Percentiles rank a stretch among this genome's conserved stretches.
Evolutionary conservation across 2,329 filamentous ascomycete genomes (phyloP).

Genomic region (Karstenula rhodostoma): DNA sequence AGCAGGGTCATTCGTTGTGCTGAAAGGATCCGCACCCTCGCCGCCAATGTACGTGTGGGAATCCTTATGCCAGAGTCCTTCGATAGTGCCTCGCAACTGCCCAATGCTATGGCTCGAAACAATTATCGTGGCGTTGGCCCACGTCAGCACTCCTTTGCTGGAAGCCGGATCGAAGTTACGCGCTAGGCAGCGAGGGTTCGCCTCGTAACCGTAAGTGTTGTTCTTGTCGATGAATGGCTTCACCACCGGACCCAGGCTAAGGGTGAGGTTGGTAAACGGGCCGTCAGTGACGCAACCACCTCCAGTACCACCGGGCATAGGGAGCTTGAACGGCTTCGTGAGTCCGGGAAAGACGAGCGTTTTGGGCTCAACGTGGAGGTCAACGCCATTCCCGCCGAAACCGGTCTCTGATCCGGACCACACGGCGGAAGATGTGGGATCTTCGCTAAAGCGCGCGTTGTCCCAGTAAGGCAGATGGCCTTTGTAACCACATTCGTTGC

Average conservation of each 20-base stretch:
- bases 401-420: slow-evolving; percentile 39
- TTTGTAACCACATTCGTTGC: slow-evolving; percentile 31
- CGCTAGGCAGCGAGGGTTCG: slow-evolving; percentile 42
- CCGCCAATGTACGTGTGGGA: slow-evolving; percentile 54
- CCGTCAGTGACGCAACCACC: slow-evolving; percentile 28
- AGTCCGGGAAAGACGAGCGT: slow-evolving; percentile 24
- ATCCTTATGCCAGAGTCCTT: slow-evolving; percentile 49
- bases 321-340: slow-evolving; percentile 7
- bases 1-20: slow-evolving; percentile 49
- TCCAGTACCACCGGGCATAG: slow-evolving; percentile 22
- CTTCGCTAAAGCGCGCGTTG: slow-evolving; percentile 23
- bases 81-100: slow-evolving; percentile 45
- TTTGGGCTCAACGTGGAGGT: slow-evolving; percentile 32
- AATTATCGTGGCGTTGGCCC: slow-evolving; percentile 47
- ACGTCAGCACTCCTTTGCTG: slow-evolving; percentile 34
- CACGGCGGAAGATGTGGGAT: slow-evolving; percentile 37
- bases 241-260: slow-evolving; percentile 55
- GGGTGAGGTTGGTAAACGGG: slow-evolving; percentile 39
- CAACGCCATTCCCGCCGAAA: slow-evolving; percentile 38
- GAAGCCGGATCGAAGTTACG: slow-evolving; percentile 47
- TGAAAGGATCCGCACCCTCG: slow-evolving; percentile 54
- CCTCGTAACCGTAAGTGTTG: slow-evolving; percentile 25
- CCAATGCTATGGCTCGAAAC: slow-evolving; percentile 46
- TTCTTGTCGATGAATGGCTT: slow-evolving; percentile 37
- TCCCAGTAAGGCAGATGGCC: slow-evolving; percentile 32